These are phyloP conservation scores for Penicillium sp. DNA, from an alignment of 2,329 filamentous ascomycete species.

Conservation along the genomic window DNA sequence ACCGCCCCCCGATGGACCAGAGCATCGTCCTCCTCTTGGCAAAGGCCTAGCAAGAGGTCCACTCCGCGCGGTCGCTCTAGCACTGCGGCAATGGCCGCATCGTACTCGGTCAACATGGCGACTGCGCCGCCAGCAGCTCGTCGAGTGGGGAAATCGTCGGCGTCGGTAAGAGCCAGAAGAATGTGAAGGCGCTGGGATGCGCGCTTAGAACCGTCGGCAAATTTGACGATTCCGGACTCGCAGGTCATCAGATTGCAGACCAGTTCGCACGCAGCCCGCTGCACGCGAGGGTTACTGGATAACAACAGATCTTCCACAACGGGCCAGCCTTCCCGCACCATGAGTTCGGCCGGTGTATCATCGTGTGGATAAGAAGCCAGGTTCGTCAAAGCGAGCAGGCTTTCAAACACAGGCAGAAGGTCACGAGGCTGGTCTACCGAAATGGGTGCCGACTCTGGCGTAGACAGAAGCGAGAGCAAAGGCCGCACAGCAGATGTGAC, in stretches of 20 bases:
- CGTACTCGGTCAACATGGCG: conserved; percentile 75
- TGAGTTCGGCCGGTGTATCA: conserved; percentile 55
- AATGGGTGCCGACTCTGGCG: conserved; percentile 55
- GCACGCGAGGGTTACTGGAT: conserved; percentile 66
- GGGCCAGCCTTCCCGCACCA: conserved; percentile 68
- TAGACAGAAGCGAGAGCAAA: conserved; percentile 66
- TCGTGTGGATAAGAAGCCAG: conserved; percentile 61
- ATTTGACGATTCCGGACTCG: conserved; percentile 43
- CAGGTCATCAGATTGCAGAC: conserved; percentile 72
- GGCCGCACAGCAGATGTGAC: conserved; percentile 76
- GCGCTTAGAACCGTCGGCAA: conserved; percentile 53
- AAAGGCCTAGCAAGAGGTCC: conserved; percentile 72
- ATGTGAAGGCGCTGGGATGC: conserved; percentile 74
- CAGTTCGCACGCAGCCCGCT: conserved; percentile 79
- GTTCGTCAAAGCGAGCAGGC: conserved; percentile 87
- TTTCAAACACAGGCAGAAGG: conserved; percentile 83
- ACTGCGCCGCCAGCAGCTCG: conserved; percentile 83
- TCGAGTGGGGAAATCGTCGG: conserved; percentile 72
- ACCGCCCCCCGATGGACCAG: conserved; percentile 65
- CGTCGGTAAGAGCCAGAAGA: conserved; percentile 79
- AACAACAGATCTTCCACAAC: conserved; percentile 79
- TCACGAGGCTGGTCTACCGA: conserved; percentile 57
- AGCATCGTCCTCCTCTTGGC: conserved; percentile 58
- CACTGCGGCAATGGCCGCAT: conserved; percentile 66
- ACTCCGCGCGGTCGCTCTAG: conserved; percentile 67